Percentiles rank a stretch among this genome's conserved stretches.
phyloP scores from a whole-genome alignment of 805 yeast genomes.

The Grigorovia humatica region DNA sequence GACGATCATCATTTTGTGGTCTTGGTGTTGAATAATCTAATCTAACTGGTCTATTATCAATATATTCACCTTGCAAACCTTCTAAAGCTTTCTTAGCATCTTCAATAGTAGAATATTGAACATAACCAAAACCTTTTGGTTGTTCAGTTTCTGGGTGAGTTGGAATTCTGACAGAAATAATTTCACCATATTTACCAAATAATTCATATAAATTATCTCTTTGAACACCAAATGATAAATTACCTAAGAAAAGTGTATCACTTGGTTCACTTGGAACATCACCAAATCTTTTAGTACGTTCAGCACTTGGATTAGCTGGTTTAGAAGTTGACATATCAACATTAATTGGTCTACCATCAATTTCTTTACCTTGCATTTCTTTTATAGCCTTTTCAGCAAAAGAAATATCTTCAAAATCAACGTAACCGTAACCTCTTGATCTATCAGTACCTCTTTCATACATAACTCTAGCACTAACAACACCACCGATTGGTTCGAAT shows the following conservation, averaged over 20 bases:
- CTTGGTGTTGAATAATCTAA: constrained; percentile 91
- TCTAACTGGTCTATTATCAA: constrained; percentile 90
- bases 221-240: constrained; percentile 82
- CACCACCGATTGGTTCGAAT: constrained; percentile 77
- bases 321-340: constrained; percentile 83
- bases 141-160: constrained; percentile 98
- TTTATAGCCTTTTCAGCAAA: constrained; percentile 79
- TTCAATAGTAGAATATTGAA: constrained; percentile 76
- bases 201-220: constrained; percentile 66
- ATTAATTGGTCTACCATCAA: constrained; percentile 95
- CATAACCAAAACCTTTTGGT: constrained; percentile 98
- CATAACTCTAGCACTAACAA: constrained; percentile 81
- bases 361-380: constrained; percentile 84
- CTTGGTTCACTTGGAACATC: constrained; percentile 88
- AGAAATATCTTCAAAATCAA: constrained; percentile 72
- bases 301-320: constrained; percentile 48
- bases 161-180: constrained; percentile 87
- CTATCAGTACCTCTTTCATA: constrained; percentile 85
- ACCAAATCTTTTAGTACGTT: constrained; percentile 84
- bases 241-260: constrained; percentile 93
- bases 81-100: constrained; percentile 86
- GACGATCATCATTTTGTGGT: constrained; percentile 40
- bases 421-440: constrained; percentile 96
- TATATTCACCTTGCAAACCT: constrained; percentile 77
- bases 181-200: constrained; percentile 71